These are phyloP conservation scores for Cladosporium austrohemisphaericum DNA, from an alignment of 2,329 filamentous ascomycete species.

Conservation along the genomic window DNA sequence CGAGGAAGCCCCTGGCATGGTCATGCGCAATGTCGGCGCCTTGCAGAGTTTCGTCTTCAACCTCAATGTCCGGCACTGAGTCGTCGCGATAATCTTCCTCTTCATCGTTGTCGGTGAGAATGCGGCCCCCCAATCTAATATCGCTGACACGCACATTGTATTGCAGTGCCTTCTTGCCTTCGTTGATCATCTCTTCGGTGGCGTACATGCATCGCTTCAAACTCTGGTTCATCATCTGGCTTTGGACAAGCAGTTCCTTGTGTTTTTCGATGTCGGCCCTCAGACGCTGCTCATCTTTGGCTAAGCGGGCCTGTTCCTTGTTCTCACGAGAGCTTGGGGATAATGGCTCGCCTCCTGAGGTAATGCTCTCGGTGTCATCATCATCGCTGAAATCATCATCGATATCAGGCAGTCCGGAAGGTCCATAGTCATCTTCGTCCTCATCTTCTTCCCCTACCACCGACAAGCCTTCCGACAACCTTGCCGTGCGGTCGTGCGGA, in stretches of 20 bases:
- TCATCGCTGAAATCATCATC: slow-evolving; percentile 33
- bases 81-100: slow-evolving; percentile 20
- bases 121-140: slow-evolving; percentile 74
- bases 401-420: slow-evolving; percentile 22
- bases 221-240: slow-evolving; percentile 92
- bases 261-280: slow-evolving; percentile 83
- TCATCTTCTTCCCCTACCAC: slow-evolving; percentile 35
- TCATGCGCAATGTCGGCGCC: slow-evolving; percentile 18
- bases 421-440: slow-evolving; percentile 29
- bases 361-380: slow-evolving; percentile 29
- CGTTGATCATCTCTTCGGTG: slow-evolving; percentile 85
- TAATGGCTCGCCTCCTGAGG: slow-evolving; percentile 23
- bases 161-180: slow-evolving; percentile 80
- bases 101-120: slow-evolving; percentile 61
- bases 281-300: slow-evolving; percentile 77
- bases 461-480: slow-evolving; percentile 27
- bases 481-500: slow-evolving; percentile 35
- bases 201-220: slow-evolving; percentile 83
- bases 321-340: slow-evolving; percentile 38
- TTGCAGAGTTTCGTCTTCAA: slow-evolving; percentile 22
- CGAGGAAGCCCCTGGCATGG: slow-evolving; percentile 27
- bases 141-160: slow-evolving; percentile 78
- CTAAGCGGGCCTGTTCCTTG: slow-evolving; percentile 53
- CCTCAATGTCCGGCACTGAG: slow-evolving; percentile 21
- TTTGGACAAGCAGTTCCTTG: slow-evolving; percentile 81